These are phyloP conservation scores for Xylaria digitata DNA, from an alignment of 2,329 filamentous ascomycete species.

Conservation along the genomic window DNA sequence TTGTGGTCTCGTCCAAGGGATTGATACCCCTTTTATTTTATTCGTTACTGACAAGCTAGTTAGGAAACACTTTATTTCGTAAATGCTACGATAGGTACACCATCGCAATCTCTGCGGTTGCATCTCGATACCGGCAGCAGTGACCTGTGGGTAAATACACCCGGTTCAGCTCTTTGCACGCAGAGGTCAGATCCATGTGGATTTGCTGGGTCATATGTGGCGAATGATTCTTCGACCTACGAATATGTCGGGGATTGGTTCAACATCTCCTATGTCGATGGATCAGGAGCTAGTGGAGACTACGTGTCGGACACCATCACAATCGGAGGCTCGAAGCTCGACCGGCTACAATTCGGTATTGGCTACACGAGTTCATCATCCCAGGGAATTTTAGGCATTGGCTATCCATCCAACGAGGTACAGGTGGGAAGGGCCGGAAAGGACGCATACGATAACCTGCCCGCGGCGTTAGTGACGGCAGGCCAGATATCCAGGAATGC, in stretches of 20 bases:
- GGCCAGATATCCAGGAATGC: slow-evolving; percentile 73
- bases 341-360: slow-evolving; percentile 76
- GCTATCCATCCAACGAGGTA: slow-evolving; percentile 83
- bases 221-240: slow-evolving; percentile 81
- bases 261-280: slow-evolving; percentile 89
- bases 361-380: slow-evolving; percentile 70
- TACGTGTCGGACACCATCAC: slow-evolving; percentile 80
- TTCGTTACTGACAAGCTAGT: slow-evolving; percentile 7
- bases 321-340: slow-evolving; percentile 65
- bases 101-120: slow-evolving; percentile 66
- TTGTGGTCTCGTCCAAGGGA: slow-evolving; percentile 38
- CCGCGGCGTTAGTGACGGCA: slow-evolving; percentile 69
- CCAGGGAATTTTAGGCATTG: slow-evolving; percentile 87
- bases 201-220: slow-evolving; percentile 72
- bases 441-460: slow-evolving; percentile 74
- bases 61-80: slow-evolving; percentile 73
- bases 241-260: slow-evolving; percentile 78
- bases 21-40: neutral
- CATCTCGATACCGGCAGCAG: slow-evolving; percentile 77
- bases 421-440: slow-evolving; percentile 69
- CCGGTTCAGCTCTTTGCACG: slow-evolving; percentile 69
- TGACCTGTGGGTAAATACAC: slow-evolving; percentile 77
- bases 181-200: slow-evolving; percentile 63
- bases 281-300: slow-evolving; percentile 79
- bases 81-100: slow-evolving; percentile 72